These are phyloP conservation scores for Plasmodium vinckei DNA, from an alignment of 169 alveolate genomes.

Conservation along the genomic window DNA sequence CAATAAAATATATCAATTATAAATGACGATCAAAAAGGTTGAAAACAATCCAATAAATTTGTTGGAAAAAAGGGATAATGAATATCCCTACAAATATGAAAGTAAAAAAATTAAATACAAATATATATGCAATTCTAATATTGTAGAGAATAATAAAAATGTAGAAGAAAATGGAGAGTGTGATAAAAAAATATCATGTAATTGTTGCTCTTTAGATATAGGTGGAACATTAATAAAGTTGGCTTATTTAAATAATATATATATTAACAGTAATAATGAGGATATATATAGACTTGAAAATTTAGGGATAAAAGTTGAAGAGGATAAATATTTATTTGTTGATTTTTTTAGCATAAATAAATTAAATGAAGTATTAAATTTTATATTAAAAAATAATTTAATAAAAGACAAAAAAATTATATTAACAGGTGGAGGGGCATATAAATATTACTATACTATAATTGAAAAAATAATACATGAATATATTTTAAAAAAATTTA, in stretches of 20 bases:
- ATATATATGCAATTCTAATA: neutral
- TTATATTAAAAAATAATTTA: constrained; percentile 20
- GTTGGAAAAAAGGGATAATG: too few species aligned
- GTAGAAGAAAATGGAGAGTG: neutral
- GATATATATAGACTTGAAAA: neutral
- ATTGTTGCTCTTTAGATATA: constrained; percentile 81
- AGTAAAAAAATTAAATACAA: neutral
- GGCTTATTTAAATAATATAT: constrained; percentile 70
- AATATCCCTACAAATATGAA: neutral
- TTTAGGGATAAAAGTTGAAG: constrained; percentile 12
- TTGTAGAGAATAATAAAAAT: neutral
- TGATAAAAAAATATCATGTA: neutral
- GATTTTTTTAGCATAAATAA: constrained; percentile 29
- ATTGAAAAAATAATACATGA: constrained; percentile 12
- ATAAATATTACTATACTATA: constrained; percentile 23
- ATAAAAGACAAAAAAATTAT: constrained; percentile 24
- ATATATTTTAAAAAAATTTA: neutral
- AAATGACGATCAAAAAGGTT: too few species aligned
- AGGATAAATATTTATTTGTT: constrained; percentile 12
- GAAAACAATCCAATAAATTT: too few species aligned
- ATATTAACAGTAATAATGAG: constrained; percentile 5
- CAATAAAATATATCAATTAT: too few species aligned
- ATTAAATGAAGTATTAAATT: constrained; percentile 12
- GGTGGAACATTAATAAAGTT: constrained; percentile 88
- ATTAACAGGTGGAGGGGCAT: constrained; percentile 62